phyloP scores from a whole-genome alignment of 495 filamentous ascomycete genomes.

The Aspergillus taichungensis region DNA sequence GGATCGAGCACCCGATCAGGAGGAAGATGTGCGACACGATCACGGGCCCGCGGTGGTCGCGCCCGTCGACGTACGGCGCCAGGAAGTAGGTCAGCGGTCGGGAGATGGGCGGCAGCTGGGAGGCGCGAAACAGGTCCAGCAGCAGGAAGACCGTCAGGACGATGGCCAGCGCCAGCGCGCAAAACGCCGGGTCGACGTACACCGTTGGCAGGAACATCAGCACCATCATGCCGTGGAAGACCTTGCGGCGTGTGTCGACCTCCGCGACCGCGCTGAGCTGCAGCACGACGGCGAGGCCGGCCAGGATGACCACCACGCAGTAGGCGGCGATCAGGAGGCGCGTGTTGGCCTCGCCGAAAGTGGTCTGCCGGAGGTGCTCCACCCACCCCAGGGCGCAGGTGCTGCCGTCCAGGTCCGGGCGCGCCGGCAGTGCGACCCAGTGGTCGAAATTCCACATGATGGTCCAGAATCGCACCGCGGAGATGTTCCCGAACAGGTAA shows the following conservation, averaged over 20 bases:
- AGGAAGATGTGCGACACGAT: slow-evolving; percentile 95
- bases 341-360: slow-evolving; percentile 67
- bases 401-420: slow-evolving; percentile 25
- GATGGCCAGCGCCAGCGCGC: slow-evolving; percentile 64
- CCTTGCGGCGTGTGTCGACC: slow-evolving; percentile 94
- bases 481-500: slow-evolving; percentile 79
- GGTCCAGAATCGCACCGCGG: slow-evolving; percentile 55
- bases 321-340: slow-evolving; percentile 71
- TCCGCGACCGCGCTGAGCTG: slow-evolving; percentile 62
- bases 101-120: slow-evolving; percentile 81
- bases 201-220: slow-evolving; percentile 83
- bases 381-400: slow-evolving; percentile 47
- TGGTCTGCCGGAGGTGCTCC: slow-evolving; percentile 45
- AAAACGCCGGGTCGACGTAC: slow-evolving; percentile 78
- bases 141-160: slow-evolving; percentile 76
- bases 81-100: slow-evolving; percentile 76
- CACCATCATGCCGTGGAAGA: slow-evolving; percentile 98
- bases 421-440: slow-evolving; percentile 68
- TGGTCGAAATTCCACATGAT: slow-evolving; percentile 53
- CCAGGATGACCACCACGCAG: slow-evolving; percentile 56
- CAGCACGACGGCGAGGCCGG: slow-evolving; percentile 66
- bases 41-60: slow-evolving; percentile 86
- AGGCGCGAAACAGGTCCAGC: slow-evolving; percentile 80
- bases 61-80: slow-evolving; percentile 87
- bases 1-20: slow-evolving; percentile 90